These are phyloP conservation scores for Neurospora terricola DNA, from an alignment of 495 filamentous ascomycete genomes.

Conservation along the genomic window DNA sequence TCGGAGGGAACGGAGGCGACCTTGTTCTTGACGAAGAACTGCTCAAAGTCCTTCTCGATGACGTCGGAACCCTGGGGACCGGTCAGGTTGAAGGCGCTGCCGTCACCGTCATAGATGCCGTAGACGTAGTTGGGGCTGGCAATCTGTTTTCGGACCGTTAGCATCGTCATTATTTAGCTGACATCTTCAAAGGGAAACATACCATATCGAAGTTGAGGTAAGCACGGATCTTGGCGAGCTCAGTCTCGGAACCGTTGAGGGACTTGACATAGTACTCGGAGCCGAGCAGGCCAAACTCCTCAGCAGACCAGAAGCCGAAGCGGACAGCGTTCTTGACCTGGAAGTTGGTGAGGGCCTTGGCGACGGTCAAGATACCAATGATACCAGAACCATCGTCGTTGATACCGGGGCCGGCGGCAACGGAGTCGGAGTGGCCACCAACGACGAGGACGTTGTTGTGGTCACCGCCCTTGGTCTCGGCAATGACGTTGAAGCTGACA, in stretches of 20 bases:
- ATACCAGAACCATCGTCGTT: slow-evolving; percentile 49
- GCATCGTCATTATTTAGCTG: neutral
- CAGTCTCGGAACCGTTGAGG: slow-evolving; percentile 27
- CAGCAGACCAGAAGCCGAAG: slow-evolving; percentile 61
- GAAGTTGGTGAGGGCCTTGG: slow-evolving; percentile 48
- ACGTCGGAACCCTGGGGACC: slow-evolving; percentile 55
- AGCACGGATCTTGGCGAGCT: slow-evolving; percentile 46
- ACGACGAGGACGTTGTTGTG: slow-evolving; percentile 52
- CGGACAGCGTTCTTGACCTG: slow-evolving; percentile 55
- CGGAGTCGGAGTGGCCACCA: slow-evolving; percentile 62
- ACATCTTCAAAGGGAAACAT: neutral
- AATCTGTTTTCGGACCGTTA: slow-evolving; percentile 23
- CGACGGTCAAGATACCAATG: slow-evolving; percentile 54
- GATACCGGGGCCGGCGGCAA: slow-evolving; percentile 46
- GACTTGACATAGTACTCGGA: slow-evolving; percentile 46
- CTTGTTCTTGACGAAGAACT: slow-evolving; percentile 42
- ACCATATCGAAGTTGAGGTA: slow-evolving; percentile 73
- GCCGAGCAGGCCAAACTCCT: slow-evolving; percentile 58
- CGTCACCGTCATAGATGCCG: slow-evolving; percentile 65
- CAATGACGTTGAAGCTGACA: slow-evolving; percentile 57
- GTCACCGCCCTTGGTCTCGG: slow-evolving; percentile 54
- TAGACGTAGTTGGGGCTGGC: slow-evolving; percentile 61
- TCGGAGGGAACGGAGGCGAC: slow-evolving; percentile 38
- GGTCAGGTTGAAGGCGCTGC: slow-evolving; percentile 46
- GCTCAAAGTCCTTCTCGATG: slow-evolving; percentile 53